A percentile compares a stretch with the other conserved stretches of the same genome.
phyloP scores from a whole-genome alignment of 495 filamentous ascomycete species.

The Aspergillus mulundensis region DNA sequence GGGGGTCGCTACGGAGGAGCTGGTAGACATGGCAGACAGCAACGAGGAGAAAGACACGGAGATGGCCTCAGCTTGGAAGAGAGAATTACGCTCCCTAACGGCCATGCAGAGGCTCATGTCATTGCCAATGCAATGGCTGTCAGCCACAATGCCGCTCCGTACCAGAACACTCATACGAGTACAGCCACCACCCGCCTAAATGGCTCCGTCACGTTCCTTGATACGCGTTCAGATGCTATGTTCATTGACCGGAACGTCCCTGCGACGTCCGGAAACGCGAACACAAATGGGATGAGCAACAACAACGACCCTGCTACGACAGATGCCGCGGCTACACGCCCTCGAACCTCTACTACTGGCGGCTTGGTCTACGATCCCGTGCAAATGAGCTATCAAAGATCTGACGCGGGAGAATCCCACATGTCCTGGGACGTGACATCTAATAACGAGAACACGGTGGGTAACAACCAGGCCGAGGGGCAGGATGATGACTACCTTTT shows the following conservation, averaged over 20 bases:
- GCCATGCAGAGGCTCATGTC: not conserved
- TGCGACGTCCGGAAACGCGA: not conserved
- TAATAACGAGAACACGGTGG: not conserved
- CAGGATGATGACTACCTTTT: not conserved
- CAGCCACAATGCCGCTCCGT: not conserved
- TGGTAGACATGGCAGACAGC: not conserved
- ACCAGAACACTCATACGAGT: not conserved
- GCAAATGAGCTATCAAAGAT: not conserved
- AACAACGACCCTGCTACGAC: not conserved
- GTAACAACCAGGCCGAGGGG: not conserved
- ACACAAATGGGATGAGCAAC: not conserved
- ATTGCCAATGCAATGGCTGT: not conserved
- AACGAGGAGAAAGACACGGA: not conserved
- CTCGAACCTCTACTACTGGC: not conserved
- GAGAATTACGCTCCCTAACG: not conserved
- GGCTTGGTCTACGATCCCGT: not conserved
- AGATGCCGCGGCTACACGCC: not conserved
- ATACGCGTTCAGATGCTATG: not conserved
- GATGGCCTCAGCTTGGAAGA: not conserved
- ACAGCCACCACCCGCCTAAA: too few relatives aligned
- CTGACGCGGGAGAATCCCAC: not conserved
- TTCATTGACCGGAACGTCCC: too few relatives aligned
- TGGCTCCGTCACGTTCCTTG: not conserved
- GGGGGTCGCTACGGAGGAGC: not conserved
- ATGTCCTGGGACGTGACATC: not conserved